These are phyloP conservation scores for Penicillium flavigenum DNA, from an alignment of 495 filamentous ascomycete species.

Conservation along the genomic window DNA sequence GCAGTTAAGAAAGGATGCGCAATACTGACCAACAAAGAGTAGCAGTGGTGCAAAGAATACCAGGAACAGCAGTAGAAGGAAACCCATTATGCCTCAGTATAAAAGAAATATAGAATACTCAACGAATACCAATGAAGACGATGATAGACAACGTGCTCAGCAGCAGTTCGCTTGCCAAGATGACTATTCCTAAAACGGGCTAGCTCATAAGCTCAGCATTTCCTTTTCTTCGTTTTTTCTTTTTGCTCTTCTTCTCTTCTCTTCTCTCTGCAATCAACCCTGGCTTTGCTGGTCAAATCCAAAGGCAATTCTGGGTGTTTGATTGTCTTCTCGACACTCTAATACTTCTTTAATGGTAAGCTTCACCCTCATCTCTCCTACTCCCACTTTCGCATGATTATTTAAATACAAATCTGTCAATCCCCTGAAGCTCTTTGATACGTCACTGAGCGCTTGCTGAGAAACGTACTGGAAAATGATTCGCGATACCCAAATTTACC, in stretches of 20 bases:
- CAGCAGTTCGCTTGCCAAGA: constrained; percentile 15
- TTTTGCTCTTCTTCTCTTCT: constrained; percentile 18
- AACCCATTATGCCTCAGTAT: constrained; percentile 39
- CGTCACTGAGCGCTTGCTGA: constrained; percentile 49
- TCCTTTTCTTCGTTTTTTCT: constrained; percentile 23
- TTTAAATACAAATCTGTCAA: constrained; percentile 81
- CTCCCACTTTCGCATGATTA: constrained; percentile 63
- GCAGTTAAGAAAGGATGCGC: neutral
- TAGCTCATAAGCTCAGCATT: constrained; percentile 25
- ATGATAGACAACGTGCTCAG: constrained; percentile 2
- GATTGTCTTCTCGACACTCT: constrained; percentile 11
- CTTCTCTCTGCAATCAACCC: constrained; percentile 19
- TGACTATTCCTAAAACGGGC: constrained; percentile 28
- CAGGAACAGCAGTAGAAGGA: constrained; percentile 49
- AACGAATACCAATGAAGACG: constrained; percentile 7
- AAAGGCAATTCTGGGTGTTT: constrained; percentile 3
- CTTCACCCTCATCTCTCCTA: constrained; percentile 7
- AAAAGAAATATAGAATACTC: constrained; percentile 1
- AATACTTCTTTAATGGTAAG: constrained; percentile 39
- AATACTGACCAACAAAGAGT: constrained; percentile 47
- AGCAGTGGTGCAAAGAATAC: constrained; percentile 50
- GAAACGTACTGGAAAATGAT: constrained; percentile 52
- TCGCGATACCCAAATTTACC: constrained; percentile 2
- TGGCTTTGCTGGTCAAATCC: constrained; percentile 41
- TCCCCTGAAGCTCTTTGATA: constrained; percentile 67